Base-by-base conservation (phyloP, 495 filamentous ascomycete genomes). In the Talaromyces adpressus region DNA sequence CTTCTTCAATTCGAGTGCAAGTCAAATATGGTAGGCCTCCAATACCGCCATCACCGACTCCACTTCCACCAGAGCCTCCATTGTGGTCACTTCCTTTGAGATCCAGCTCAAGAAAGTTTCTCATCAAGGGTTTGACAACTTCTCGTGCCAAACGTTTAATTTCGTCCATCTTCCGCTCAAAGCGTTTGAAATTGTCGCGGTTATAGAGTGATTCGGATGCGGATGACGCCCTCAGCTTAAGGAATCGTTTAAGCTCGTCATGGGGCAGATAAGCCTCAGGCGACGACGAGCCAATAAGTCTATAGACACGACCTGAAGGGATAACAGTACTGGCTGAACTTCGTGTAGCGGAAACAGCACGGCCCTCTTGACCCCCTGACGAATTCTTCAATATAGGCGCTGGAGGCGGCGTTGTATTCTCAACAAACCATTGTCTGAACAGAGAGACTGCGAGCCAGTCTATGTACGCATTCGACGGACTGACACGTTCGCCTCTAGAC, bases 361-460 rank as follows among this genome's bases (percentile, higher is more conserved):
- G 61, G 56, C 2, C 64, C 32, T 34, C 64, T 70, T 63, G 63
- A 67, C 62, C 25, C 62, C 63, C 32, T 25, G 69, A 57, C 30
- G 75, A 62, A 57, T 76, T 79, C 65, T 77, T 80, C 63, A 76
- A 77, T 8, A 82, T 76, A 0, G 81, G 77, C 3, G 80, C 69
- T 7, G 83, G 84, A 2, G 88, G 83, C 4, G 89, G 90, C 1
- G 89, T 85, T 5, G 89, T 95, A 70, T 88, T 92, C 62, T 96
- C 92, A 1, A 91, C 90, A 0, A 97, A 77, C 92, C 92, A 96
- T 71, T 95, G 91, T 7, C 92, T 80, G 72, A 96, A 97, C 14
- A 96, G 79, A 16, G 83, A 87, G 57, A 95, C 85, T 25, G 87
- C 91, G 6, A 95, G 81, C 92, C 92, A 97, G 72, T 93, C 91